A percentile compares a stretch with the other conserved stretches of the same genome.
phyloP scores from a whole-genome alignment of 306 rosid genomes.

The Citrullus mucosospermus region DNA sequence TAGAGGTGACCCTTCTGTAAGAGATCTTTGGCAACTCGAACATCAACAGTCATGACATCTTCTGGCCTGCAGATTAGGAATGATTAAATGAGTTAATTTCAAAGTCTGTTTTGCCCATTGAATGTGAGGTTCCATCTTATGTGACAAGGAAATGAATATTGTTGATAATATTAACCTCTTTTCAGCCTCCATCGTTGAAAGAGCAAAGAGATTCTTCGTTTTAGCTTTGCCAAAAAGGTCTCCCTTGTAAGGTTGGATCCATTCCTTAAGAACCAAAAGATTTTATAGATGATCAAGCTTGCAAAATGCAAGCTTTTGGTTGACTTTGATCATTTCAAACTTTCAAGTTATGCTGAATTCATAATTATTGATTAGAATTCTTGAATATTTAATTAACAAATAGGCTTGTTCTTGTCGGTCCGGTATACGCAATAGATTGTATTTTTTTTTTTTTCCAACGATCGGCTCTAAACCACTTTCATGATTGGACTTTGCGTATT shows the following conservation, averaged over 20 bases:
- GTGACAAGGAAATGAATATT: background rate
- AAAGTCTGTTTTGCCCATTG: background rate
- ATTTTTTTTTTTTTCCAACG: background rate
- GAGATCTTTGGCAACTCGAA: slow-evolving; percentile 26
- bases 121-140: background rate
- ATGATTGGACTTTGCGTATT: background rate
- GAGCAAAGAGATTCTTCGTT: background rate
- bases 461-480: background rate
- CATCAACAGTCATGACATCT: slow-evolving; percentile 28
- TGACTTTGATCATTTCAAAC: background rate
- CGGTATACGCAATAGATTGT: background rate
- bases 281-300: background rate
- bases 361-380: background rate
- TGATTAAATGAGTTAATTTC: background rate
- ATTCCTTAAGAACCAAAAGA: background rate
- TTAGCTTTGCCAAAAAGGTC: background rate
- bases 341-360: background rate
- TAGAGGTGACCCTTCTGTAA: slow-evolving; percentile 16
- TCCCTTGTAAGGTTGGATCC: background rate
- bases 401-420: background rate
- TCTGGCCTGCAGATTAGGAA: slow-evolving; percentile 14
- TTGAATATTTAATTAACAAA: background rate
- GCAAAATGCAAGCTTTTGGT: background rate
- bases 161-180: background rate
- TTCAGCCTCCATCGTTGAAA: background rate